Conservation (phyloP, 495 filamentous ascomycete genomes). For the Neurospora intermedia region DNA sequence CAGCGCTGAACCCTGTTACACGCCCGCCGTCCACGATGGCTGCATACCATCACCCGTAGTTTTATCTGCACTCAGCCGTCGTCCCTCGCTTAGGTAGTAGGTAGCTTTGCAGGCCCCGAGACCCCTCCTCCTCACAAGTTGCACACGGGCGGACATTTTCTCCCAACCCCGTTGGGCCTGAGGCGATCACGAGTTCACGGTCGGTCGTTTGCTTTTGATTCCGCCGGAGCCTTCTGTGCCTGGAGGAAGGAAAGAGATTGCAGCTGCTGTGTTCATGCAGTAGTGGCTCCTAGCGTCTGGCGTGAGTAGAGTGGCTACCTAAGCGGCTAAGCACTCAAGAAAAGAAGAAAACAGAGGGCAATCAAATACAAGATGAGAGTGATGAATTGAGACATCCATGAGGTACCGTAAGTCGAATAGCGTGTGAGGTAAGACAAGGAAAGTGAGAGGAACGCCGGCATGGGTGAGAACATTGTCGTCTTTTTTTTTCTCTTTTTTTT, state of each 20-base stretch:
- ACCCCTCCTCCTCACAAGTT: not conserved
- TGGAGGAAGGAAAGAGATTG: not conserved
- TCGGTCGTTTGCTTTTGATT: not conserved
- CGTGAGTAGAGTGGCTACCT: not conserved
- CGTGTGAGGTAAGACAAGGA: not conserved
- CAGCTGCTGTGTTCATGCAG: not conserved
- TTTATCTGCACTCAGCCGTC: not conserved
- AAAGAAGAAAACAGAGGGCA: not conserved
- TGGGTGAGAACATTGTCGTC: not conserved
- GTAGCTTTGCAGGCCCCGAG: not conserved
- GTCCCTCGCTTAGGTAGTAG: not conserved
- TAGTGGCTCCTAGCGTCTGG: not conserved
- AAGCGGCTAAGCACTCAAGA: not conserved
- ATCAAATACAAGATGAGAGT: not conserved
- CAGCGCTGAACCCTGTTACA: not conserved
- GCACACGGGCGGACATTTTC: not conserved
- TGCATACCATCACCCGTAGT: not conserved
- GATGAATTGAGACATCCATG: not conserved
- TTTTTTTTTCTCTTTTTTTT: not conserved
- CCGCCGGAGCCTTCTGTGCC: not conserved
- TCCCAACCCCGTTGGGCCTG: not conserved
- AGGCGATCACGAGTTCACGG: not conserved
- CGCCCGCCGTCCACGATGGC: not conserved
- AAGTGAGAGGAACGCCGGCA: not conserved
- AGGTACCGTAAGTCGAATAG: not conserved